These are phyloP conservation scores for Vitis labrusca DNA, from an alignment of 164 flowering plant species.

Conservation along the genomic window DNA sequence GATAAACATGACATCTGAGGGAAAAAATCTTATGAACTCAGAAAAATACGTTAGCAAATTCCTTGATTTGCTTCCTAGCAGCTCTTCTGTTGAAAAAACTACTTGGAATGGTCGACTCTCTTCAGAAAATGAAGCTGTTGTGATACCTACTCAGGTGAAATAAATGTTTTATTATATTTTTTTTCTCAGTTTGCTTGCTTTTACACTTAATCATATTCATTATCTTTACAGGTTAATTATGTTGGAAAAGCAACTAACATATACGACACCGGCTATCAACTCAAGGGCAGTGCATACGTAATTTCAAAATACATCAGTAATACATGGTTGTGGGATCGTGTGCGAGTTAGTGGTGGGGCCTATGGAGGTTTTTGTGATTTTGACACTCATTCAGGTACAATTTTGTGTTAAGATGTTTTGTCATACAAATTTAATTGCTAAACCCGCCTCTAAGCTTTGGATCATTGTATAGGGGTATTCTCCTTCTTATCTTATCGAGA, in stretches of 20 bases:
- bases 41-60: constrained; percentile 77
- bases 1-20: constrained; percentile 87
- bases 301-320: constrained; percentile 89
- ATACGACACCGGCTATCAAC: constrained; percentile 82
- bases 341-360: constrained; percentile 98
- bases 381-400: constrained; percentile 91
- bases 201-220: neutral
- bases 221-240: constrained; percentile 75
- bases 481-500: constrained; percentile 94
- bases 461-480: constrained; percentile 68
- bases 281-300: constrained; percentile 95
- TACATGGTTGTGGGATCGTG: constrained; percentile 99
- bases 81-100: constrained; percentile 23
- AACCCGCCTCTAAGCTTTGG: constrained; percentile 7
- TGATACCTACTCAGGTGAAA: constrained; percentile 91
- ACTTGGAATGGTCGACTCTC: constrained; percentile 67
- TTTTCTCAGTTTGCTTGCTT: neutral
- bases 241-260: constrained; percentile 96
- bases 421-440: neutral
- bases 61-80: constrained; percentile 82
- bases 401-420: neutral
- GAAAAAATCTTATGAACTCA: constrained; percentile 60
- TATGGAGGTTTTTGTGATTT: constrained; percentile 99
- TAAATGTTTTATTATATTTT: neutral
- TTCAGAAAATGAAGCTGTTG: constrained; percentile 80